Evolutionary conservation across 192 early-diverging fungal species (phyloP).

Genomic region (Coemansia sp.): DNA sequence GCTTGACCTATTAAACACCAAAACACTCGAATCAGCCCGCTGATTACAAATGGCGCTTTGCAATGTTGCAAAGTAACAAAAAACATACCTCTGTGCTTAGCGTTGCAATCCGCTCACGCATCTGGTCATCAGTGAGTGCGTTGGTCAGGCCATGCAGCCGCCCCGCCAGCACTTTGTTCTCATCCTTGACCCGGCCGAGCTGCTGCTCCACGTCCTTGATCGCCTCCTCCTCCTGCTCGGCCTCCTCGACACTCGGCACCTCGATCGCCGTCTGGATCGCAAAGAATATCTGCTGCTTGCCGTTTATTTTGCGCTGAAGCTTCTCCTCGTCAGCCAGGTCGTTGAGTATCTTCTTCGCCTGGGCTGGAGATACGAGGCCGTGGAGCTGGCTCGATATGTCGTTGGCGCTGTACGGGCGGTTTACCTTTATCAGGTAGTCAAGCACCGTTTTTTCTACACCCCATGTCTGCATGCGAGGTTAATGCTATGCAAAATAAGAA

Average conservation of each 20-base stretch:
- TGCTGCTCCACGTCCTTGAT: constrained; percentile 32
- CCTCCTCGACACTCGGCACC: constrained; percentile 40
- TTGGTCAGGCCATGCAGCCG: constrained; percentile 29
- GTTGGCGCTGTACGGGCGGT: constrained; percentile 51
- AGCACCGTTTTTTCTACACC: constrained; percentile 31
- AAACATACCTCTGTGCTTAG: constrained; percentile 20
- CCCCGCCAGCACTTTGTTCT: constrained; percentile 18
- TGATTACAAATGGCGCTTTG: too few relatives aligned
- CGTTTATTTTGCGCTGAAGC: constrained; percentile 39
- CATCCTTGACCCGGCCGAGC: constrained; percentile 18
- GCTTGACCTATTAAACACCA: constrained; percentile 28
- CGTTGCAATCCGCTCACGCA: constrained; percentile 42
- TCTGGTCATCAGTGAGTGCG: constrained; percentile 40
- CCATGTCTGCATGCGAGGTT: background rate
- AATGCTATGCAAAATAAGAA: background rate
- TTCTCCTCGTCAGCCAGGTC: constrained; percentile 36
- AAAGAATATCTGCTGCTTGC: constrained; percentile 49
- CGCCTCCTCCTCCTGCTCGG: constrained; percentile 40
- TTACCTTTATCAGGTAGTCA: constrained; percentile 33
- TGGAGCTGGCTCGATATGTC: constrained; percentile 53
- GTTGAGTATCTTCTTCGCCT: constrained; percentile 46
- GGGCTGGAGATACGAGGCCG: constrained; percentile 34
- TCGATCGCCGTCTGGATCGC: constrained; percentile 27
- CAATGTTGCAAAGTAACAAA: too few relatives aligned
- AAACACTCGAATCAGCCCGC: too few relatives aligned